A percentile compares a stretch with the other conserved stretches of the same genome.
Conservation (phyloP, 345 rosid species). For the Salix brachista region DNA sequence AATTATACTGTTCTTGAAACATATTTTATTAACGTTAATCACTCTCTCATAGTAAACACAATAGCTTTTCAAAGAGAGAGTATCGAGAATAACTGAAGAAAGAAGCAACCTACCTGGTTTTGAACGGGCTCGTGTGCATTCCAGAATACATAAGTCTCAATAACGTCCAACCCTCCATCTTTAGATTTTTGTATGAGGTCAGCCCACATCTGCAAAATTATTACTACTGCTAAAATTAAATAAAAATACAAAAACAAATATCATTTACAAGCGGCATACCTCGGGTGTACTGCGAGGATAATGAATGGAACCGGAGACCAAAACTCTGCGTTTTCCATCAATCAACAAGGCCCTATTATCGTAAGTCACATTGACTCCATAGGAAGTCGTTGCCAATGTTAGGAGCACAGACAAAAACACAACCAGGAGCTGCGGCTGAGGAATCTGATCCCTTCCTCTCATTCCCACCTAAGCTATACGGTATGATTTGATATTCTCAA, state of each 20-base stretch:
- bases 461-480: neutral
- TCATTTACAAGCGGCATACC: slow-evolving; percentile 24
- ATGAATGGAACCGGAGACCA: slow-evolving; percentile 91
- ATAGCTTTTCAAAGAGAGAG: slow-evolving; percentile 5
- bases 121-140: slow-evolving; percentile 72
- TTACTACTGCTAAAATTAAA: neutral
- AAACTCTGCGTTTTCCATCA: slow-evolving; percentile 67
- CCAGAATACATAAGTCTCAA: slow-evolving; percentile 96
- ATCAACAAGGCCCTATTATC: slow-evolving; percentile 73
- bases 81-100: neutral
- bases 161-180: slow-evolving; percentile 89
- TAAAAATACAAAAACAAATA: neutral
- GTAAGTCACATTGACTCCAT: slow-evolving; percentile 61
- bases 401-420: slow-evolving; percentile 12
- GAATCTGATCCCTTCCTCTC: neutral
- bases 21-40: no score
- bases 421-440: slow-evolving; percentile 19
- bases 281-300: slow-evolving; percentile 95
- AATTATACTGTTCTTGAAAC: slow-evolving; percentile 52
- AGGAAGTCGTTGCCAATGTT: slow-evolving; percentile 35
- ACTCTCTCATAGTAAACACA: no score
- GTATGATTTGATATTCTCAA: no score
- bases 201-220: slow-evolving; percentile 77
- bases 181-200: slow-evolving; percentile 90
- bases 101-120: slow-evolving; percentile 52